Evolutionary conservation across 805 yeast species (phyloP).

Genomic region (Metschnikowia matae): DNA sequence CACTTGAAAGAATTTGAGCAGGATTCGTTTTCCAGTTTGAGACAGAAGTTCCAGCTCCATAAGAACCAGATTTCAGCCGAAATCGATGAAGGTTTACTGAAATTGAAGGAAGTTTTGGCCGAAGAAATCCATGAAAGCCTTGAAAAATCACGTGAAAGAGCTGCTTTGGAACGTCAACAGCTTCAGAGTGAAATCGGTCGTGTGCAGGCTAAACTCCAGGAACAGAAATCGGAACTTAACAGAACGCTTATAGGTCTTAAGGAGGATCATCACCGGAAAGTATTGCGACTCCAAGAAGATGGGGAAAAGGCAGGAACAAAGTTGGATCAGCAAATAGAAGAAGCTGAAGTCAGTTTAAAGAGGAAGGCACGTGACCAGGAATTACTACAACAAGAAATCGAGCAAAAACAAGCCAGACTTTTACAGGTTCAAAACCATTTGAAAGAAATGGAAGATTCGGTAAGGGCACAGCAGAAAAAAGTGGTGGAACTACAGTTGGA

Average conservation of each 20-base stretch:
- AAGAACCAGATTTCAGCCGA: conserved; percentile 20
- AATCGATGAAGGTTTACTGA: conserved; percentile 20
- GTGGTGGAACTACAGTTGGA: not conserved
- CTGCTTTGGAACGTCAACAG: not conserved
- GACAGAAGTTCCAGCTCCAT: conserved; percentile 9
- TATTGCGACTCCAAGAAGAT: conserved; percentile 10
- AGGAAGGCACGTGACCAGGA: not conserved
- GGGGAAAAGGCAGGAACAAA: conserved; percentile 17
- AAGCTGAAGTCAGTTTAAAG: not conserved
- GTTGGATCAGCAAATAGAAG: conserved; percentile 9
- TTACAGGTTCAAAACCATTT: not conserved
- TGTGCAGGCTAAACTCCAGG: conserved; percentile 4
- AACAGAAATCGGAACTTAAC: conserved; percentile 19
- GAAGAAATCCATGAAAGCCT: conserved; percentile 30
- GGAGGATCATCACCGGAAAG: conserved; percentile 23
- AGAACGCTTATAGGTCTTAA: conserved; percentile 22
- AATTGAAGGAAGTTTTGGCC: conserved; percentile 26
- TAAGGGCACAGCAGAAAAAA: not conserved
- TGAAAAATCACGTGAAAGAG: conserved; percentile 7
- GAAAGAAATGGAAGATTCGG: not conserved
- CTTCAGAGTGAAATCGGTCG: conserved; percentile 8
- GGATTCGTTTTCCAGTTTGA: conserved; percentile 16
- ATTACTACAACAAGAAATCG: not conserved
- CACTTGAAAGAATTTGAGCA: conserved; percentile 24
- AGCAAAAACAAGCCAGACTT: not conserved